phyloP scores from a whole-genome alignment of 192 early-diverging fungal genomes.

The Haplosporangium gracile region DNA sequence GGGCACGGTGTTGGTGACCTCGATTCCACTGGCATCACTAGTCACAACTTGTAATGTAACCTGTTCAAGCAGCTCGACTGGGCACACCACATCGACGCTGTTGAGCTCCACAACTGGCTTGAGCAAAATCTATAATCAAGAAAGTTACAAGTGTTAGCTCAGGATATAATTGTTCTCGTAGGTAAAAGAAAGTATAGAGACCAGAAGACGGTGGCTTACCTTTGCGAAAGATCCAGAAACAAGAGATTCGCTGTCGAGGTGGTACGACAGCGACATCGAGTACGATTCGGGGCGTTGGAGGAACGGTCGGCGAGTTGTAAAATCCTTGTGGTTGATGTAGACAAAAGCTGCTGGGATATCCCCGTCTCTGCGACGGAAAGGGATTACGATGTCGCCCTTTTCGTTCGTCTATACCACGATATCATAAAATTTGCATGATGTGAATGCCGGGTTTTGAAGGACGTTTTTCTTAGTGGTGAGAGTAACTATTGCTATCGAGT shows the following conservation, averaged over 20 bases:
- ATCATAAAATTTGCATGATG: neutral
- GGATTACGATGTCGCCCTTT: conserved; percentile 57
- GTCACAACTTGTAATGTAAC: conserved; percentile 36
- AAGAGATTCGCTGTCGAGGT: conserved; percentile 59
- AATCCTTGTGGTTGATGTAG: conserved; percentile 53
- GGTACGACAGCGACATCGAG: conserved; percentile 44
- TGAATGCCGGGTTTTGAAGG: neutral
- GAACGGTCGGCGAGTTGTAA: conserved; percentile 43
- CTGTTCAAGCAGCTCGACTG: conserved; percentile 55
- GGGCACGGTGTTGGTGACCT: conserved; percentile 17
- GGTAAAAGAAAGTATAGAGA: neutral
- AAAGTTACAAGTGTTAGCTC: neutral
- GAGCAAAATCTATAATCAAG: conserved; percentile 19
- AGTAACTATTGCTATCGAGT: neutral
- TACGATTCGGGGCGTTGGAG: conserved; percentile 46
- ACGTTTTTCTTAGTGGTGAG: neutral
- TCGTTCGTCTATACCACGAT: conserved; percentile 46
- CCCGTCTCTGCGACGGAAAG: conserved; percentile 29
- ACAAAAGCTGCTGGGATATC: neutral
- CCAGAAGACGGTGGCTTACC: conserved; percentile 20
- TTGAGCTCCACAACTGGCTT: conserved; percentile 21
- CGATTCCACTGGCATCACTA: conserved; percentile 19
- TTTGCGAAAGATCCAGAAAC: conserved; percentile 39
- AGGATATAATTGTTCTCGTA: neutral
- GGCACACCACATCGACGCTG: conserved; percentile 12